Base-by-base conservation (phyloP, 2,329 filamentous ascomycete genomes). In the Fusarium sp. region DNA sequence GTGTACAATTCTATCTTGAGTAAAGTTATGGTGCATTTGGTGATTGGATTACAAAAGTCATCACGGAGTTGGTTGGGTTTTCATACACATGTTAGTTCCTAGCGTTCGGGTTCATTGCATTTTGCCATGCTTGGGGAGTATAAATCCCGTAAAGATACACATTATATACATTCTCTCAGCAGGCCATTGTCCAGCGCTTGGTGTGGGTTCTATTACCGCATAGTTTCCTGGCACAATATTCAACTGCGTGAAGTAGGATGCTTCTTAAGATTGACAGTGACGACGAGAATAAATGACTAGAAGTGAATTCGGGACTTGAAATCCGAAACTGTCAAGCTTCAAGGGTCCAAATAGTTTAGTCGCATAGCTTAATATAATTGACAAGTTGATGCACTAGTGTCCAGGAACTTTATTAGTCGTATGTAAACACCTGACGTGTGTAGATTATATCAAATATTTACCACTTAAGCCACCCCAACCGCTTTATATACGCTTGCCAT, bases 11-110 rank as follows among this genome's bases (percentile, higher is more conserved):
- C 60, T 62, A 57, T 64, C 68, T 65, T 33, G 37, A 41, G 48
- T 62, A 60, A 49, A 53, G 43, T 37, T 50, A 61, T 55, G 59
- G 57, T 70, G 60, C 70, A 72, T 63, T 70, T 67, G 68, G 62
- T 69, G 65, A 64, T 67, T 72, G 71, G 67, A 70, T 59, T 64
- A 62, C 41, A 73, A 72, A 73, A 74, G 63, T 71, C 52, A 62
- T 67, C 62, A 39, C 37, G 72, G 72, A 73, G 72, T 74, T 72
- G 63, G 72, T 64, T 53, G 53, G 50, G 17, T 56, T 62, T 52
- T 68, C 44, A 66, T 61, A 62, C 57, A 66, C 55, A 74, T 57
- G 66, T 53, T 60, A 62, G 58, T 71, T 66, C 68, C 68, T 66
- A 74, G 72, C 72, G 70, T 74, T 65, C 45, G 52, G 62, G 53